Conservation (phyloP, 2,329 filamentous ascomycete species). For the Fusarium transvaalense region DNA sequence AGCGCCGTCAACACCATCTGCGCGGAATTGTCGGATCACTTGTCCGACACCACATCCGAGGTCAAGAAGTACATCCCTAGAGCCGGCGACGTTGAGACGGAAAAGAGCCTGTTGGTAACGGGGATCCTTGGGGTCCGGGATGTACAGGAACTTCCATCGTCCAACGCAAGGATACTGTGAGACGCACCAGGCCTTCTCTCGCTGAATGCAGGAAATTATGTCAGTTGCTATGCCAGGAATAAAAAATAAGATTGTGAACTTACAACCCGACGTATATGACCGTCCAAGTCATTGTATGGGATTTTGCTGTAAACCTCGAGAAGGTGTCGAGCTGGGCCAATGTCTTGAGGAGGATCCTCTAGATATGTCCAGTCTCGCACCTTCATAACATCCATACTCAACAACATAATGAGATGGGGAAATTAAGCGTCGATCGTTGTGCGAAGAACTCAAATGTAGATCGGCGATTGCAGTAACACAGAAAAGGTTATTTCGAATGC, state of each 20-base stretch:
- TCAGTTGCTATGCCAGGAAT: slow-evolving; percentile 17
- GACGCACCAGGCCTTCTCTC: slow-evolving; percentile 61
- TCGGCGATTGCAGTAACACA: slow-evolving; percentile 10
- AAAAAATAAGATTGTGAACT: slow-evolving; percentile 24
- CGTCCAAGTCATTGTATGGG: slow-evolving; percentile 52
- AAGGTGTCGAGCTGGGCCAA: slow-evolving; percentile 53
- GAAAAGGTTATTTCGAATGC: slow-evolving; percentile 9
- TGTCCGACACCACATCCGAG: slow-evolving; percentile 66
- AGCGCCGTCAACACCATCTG: slow-evolving; percentile 62
- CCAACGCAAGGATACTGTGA: slow-evolving; percentile 61
- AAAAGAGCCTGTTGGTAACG: slow-evolving; percentile 59
- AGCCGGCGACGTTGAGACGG: slow-evolving; percentile 56
- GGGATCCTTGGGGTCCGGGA: slow-evolving; percentile 57
- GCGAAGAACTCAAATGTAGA: slow-evolving; percentile 5
- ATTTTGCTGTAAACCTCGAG: slow-evolving; percentile 57
- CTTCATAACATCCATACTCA: slow-evolving; percentile 53
- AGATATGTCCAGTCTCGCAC: slow-evolving; percentile 56
- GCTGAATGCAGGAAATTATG: slow-evolving; percentile 49
- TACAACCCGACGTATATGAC: slow-evolving; percentile 55
- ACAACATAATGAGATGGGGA: slow-evolving; percentile 38
- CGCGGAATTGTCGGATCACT: slow-evolving; percentile 62
- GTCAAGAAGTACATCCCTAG: slow-evolving; percentile 60
- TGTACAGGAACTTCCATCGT: slow-evolving; percentile 63
- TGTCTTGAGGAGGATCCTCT: slow-evolving; percentile 54
- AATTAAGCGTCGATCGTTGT: slow-evolving; percentile 5